Percentiles rank a stretch among this genome's conserved stretches.
These are phyloP conservation scores for Aspergillus sp. DNA, from an alignment of 2,329 filamentous ascomycete species.

Conservation along the genomic window DNA sequence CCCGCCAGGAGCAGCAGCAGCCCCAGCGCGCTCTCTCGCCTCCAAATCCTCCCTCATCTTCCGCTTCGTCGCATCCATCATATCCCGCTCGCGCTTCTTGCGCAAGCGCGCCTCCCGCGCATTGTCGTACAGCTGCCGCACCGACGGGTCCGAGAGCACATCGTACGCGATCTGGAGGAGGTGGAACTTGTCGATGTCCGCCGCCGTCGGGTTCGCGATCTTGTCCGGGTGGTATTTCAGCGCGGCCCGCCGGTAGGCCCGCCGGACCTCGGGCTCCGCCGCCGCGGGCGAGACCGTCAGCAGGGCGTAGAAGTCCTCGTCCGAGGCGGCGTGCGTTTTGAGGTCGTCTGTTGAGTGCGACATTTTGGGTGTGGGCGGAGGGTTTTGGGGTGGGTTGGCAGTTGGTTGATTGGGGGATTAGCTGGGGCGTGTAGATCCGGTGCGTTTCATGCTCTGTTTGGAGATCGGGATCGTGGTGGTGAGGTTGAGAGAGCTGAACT, in stretches of 20 bases:
- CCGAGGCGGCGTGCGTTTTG: conserved; percentile 51
- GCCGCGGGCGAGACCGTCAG: conserved; percentile 58
- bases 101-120: conserved; percentile 61
- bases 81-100: conserved; percentile 60
- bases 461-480: no score
- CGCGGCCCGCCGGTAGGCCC: conserved; percentile 74
- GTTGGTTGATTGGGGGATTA: neutral
- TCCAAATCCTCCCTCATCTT: conserved; percentile 82
- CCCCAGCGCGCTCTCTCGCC: conserved; percentile 54
- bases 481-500: no score
- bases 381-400: neutral
- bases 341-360: conserved; percentile 32
- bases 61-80: conserved; percentile 63
- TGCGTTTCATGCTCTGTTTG: no score
- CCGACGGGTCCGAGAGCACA: conserved; percentile 60
- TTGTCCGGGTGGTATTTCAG: conserved; percentile 95
- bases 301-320: conserved; percentile 68
- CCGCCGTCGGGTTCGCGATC: conserved; percentile 56
- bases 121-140: conserved; percentile 69
- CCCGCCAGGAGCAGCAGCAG: conserved; percentile 29
- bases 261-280: conserved; percentile 63
- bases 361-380: conserved; percentile 4
- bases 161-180: conserved; percentile 78
- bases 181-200: conserved; percentile 73
- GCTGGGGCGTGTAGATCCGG: neutral